These are phyloP conservation scores for Cicer judaicum DNA, from an alignment of 306 rosid species.

Conservation along the genomic window DNA sequence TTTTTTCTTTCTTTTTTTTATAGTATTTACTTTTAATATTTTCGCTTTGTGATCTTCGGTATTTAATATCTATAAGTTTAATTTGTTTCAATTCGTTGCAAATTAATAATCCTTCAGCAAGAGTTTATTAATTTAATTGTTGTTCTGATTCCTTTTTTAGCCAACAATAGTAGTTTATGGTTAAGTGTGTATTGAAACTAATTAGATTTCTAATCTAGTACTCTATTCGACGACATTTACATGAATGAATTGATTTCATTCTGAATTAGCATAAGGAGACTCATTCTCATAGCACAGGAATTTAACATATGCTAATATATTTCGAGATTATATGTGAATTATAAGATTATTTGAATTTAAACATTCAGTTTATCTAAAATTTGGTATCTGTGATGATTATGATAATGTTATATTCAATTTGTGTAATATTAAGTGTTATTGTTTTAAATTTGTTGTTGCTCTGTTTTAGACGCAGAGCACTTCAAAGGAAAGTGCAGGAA, in stretches of 20 bases:
- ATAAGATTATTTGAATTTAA: background rate
- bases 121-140: background rate
- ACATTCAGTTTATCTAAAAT: background rate
- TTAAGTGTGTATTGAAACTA: background rate
- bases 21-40: background rate
- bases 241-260: background rate
- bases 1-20: background rate
- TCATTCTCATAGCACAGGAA: background rate
- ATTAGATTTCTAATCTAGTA: background rate
- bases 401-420: background rate
- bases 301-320: background rate
- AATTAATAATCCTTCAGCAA: background rate
- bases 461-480: constrained; percentile 73
- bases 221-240: background rate
- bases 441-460: constrained; percentile 20
- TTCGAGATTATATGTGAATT: background rate
- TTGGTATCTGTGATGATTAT: background rate
- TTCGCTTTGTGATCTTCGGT: background rate
- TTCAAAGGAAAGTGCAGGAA: constrained; percentile 82
- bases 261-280: background rate
- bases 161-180: background rate
- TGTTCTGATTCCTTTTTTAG: background rate
- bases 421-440: background rate
- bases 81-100: background rate
- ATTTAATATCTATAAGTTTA: background rate